Base-by-base conservation (phyloP, 345 rosid species). In the Streptanthus diversifolius region DNA sequence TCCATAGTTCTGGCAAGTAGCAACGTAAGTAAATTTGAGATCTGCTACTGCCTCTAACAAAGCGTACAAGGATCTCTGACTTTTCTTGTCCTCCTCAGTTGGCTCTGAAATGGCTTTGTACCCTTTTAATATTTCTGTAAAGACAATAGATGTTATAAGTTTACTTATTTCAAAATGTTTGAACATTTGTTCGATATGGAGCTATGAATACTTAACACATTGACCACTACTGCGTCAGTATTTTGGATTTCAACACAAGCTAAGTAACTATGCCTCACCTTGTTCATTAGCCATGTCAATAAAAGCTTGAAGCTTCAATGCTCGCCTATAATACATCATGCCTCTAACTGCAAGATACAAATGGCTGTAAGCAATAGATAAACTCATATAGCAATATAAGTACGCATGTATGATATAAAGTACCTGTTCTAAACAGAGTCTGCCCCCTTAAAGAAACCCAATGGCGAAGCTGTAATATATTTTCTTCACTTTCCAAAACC, bases 401-500 rank as follows among this genome's bases (percentile, higher is more conserved):
- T 43, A 56, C 30, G 32, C 13, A 3, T 64, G 41, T 60, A 40
- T 48, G 62, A 52, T 64, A 77, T 68, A 66, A 73, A 35, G 80
- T 77, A 91, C 99, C 96, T 74, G 97, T 95, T 73, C 99, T 88
- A 76, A 83, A 85, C 64, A 91, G 87, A 65, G 97, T 95, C 80
- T 95, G 99, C 57, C 99, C 99, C 82, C 99, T 86, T 49, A 91
- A 80, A 70, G 99, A 91, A 63, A 82, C 97, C 99, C 97, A 95
- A 53, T 95, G 97, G 22, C 99, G 97, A 62, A 95, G 88, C 83
- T 90, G 99, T 84, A 91, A 82, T 59, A 90, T 86, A 49, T 88
- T 90, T 83, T 95, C 97, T n/a, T 95, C 99, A 78, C 67, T 90
- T 75, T 87, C 97, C 90, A 86, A 86, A 78, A 86, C 81, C 58